Conservation (phyloP, 2,329 filamentous ascomycete genomes). For the Fusarium miscanthi region DNA sequence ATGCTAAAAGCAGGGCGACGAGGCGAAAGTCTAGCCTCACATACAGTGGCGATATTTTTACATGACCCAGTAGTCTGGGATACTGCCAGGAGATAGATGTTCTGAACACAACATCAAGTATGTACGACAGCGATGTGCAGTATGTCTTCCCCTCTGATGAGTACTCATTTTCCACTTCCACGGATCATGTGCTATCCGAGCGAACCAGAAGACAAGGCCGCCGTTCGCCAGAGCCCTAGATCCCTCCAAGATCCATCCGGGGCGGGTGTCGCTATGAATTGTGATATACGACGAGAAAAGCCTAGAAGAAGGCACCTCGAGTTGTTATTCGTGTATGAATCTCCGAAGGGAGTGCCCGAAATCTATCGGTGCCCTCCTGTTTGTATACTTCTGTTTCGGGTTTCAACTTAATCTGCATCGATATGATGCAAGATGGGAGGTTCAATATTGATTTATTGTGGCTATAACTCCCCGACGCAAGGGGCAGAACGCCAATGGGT, state of each 20-base stretch:
- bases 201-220: conserved; percentile 21
- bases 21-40: conserved; percentile 16
- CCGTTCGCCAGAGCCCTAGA: conserved; percentile 7
- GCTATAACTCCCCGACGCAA: conserved; percentile 33
- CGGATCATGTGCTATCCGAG: conserved; percentile 23
- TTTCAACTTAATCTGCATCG: conserved; percentile 22
- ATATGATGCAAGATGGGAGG: conserved; percentile 37
- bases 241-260: conserved; percentile 15
- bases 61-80: neutral
- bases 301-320: neutral
- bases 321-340: neutral
- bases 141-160: conserved; percentile 1
- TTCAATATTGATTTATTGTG: conserved; percentile 10
- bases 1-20: conserved; percentile 11
- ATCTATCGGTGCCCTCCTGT: conserved; percentile 29
- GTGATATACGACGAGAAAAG: conserved; percentile 38
- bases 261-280: conserved; percentile 29
- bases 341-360: conserved; percentile 40
- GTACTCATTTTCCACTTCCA: conserved; percentile 13
- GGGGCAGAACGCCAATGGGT: conserved; percentile 19
- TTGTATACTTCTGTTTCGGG: conserved; percentile 4
- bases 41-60: conserved; percentile 2
- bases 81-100: neutral
- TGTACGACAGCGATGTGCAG: conserved; percentile 2
- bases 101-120: conserved; percentile 15